A percentile compares a stretch with the other conserved stretches of the same genome.
phyloP scores from a whole-genome alignment of 805 yeast genomes.

The Helenozyma rhizophorensis region DNA sequence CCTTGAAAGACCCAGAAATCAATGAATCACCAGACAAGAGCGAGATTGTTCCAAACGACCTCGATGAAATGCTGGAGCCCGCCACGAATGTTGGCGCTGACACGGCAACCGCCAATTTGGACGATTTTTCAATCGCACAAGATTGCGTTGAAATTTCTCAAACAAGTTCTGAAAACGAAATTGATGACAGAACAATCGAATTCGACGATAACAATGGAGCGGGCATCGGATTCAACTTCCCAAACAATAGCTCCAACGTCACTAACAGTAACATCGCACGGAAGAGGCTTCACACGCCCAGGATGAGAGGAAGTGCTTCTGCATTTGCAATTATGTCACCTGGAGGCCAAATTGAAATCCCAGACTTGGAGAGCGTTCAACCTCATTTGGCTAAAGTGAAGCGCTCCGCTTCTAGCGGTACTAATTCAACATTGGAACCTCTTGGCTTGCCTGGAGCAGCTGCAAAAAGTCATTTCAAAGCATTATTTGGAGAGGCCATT shows the following conservation, averaged over 20 bases:
- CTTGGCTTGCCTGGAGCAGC: constrained; percentile 32
- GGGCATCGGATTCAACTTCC: constrained; percentile 36
- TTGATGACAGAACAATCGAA: constrained; percentile 1
- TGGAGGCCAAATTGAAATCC: constrained; percentile 40
- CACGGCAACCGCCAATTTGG: no score
- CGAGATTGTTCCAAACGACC: no score
- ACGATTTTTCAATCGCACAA: no score
- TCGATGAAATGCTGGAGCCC: no score
- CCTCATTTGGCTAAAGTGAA: no score
- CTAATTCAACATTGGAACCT: constrained; percentile 21
- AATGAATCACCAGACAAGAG: no score
- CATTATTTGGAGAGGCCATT: constrained; percentile 19
- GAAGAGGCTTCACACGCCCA: constrained; percentile 2
- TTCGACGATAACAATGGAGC: constrained; percentile 29
- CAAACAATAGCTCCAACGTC: constrained; percentile 28
- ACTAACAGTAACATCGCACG: constrained; percentile 24
- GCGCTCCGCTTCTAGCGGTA: background rate
- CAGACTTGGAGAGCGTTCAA: constrained; percentile 22
- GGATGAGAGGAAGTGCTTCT: constrained; percentile 9
- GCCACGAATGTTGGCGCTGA: no score
- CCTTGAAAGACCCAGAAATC: no score
- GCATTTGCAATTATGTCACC: constrained; percentile 10
- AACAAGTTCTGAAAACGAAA: background rate
- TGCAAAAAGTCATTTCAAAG: constrained; percentile 26
- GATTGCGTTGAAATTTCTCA: no score